These are phyloP conservation scores for Colletotrichum musicola DNA, from an alignment of 2,329 filamentous ascomycete genomes.

Conservation along the genomic window DNA sequence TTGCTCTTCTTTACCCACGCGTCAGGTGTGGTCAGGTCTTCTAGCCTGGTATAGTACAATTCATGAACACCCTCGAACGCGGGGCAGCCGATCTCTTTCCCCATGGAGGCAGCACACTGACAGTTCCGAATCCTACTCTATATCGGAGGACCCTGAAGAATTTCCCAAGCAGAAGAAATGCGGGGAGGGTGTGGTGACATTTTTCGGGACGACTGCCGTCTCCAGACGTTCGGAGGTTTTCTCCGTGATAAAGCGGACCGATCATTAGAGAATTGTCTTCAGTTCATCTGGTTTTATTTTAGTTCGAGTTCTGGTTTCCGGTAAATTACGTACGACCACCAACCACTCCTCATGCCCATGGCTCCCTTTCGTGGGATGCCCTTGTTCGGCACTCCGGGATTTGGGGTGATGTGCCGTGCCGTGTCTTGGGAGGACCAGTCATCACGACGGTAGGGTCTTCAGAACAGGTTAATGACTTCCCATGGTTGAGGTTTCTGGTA, in stretches of 20 bases:
- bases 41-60: too few relatives aligned
- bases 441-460: not conserved
- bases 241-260: not conserved
- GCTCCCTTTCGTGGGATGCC: too few relatives aligned
- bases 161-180: not conserved
- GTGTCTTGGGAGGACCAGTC: not conserved
- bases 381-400: too few relatives aligned
- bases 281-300: not conserved
- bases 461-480: too few relatives aligned
- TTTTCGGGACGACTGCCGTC: not conserved
- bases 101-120: not conserved
- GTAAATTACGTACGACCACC: too few relatives aligned
- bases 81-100: slow-evolving; percentile 3
- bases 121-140: slow-evolving; percentile 15
- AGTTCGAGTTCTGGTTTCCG: too few relatives aligned
- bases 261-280: too few relatives aligned
- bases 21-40: too few relatives aligned
- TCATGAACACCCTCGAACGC: not conserved
- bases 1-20: too few relatives aligned
- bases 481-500: not conserved
- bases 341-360: too few relatives aligned
- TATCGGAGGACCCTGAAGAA: not conserved
- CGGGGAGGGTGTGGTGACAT: not conserved
- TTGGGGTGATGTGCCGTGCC: not conserved
- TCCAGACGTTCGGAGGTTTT: not conserved